A percentile compares a stretch with the other conserved stretches of the same genome.
phyloP scores from a whole-genome alignment of 139 green algal species.

The Tetraselmis striata region DNA sequence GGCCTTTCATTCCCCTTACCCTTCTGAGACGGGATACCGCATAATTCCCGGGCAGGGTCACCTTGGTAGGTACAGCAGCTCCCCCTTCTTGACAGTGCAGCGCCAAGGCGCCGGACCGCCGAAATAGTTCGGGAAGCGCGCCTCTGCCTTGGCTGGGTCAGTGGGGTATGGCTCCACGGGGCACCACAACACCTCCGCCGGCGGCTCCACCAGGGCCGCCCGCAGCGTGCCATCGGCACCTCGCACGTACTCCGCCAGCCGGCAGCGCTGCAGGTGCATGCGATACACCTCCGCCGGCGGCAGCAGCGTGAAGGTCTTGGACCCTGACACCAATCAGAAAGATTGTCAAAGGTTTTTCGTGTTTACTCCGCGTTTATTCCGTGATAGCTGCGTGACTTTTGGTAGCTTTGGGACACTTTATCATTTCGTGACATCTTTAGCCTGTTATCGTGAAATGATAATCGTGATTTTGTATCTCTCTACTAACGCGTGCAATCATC shows the following conservation, averaged over 20 bases:
- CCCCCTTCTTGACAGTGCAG: constrained; percentile 40
- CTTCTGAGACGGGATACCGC: no score
- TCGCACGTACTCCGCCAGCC: constrained; percentile 10
- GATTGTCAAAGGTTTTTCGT: no score
- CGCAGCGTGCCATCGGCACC: constrained; percentile 9
- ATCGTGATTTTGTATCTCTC: no score
- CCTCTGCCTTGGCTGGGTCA: constrained; percentile 22
- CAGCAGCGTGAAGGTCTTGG: constrained; percentile 73
- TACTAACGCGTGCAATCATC: no score
- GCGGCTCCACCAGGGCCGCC: constrained; percentile 18
- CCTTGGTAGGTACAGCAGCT: constrained; percentile 69
- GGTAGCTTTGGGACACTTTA: no score
- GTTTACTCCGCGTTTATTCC: no score
- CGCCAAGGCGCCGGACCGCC: neutral
- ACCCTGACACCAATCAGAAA: constrained; percentile 52
- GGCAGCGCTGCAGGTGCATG: constrained; percentile 38
- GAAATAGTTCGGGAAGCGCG: constrained; percentile 6
- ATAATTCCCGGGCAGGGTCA: no score
- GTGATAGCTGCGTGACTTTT: no score
- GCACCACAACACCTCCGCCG: constrained; percentile 29
- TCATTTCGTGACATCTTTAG: no score
- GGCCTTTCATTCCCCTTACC: no score
- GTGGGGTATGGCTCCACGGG: constrained; percentile 20
- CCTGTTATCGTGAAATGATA: no score
- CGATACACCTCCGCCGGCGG: constrained; percentile 64